phyloP scores from a whole-genome alignment of 2,329 filamentous ascomycete genomes.

The Didymella glomerata region DNA sequence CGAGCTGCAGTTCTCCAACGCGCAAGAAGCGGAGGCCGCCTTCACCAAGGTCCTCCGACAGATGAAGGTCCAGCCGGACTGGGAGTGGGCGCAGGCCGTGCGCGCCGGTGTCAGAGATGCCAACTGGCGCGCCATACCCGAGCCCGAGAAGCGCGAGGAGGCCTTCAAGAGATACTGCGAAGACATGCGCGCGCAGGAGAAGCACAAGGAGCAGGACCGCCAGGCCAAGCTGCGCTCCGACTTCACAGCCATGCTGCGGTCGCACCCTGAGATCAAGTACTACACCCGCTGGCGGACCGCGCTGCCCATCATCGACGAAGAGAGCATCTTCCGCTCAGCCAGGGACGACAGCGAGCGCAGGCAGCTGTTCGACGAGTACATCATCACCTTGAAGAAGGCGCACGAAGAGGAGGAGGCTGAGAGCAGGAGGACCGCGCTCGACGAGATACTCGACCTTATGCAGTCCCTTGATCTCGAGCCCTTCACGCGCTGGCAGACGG shows the following conservation, averaged over 20 bases:
- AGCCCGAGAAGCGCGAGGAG: conserved; percentile 86
- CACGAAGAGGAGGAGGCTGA: conserved; percentile 78
- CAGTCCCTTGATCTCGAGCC: conserved; percentile 84
- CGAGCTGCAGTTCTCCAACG: conserved; percentile 61
- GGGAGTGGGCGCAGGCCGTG: conserved; percentile 91
- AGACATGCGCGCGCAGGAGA: conserved; percentile 89
- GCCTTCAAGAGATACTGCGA: conserved; percentile 96
- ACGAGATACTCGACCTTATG: conserved; percentile 80
- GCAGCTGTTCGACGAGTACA: conserved; percentile 93
- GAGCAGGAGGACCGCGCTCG: conserved; percentile 80
- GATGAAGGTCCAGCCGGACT: conserved; percentile 86
- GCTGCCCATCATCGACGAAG: conserved; percentile 89
- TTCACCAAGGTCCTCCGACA: conserved; percentile 91
- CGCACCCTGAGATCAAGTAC: conserved; percentile 95
- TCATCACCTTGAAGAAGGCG: conserved; percentile 80
- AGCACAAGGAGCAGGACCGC: conserved; percentile 92
- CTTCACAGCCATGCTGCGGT: conserved; percentile 94
- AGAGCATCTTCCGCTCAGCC: conserved; percentile 93
- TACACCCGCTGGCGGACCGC: conserved; percentile 98
- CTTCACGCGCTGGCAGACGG: conserved; percentile 94
- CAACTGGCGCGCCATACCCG: conserved; percentile 91
- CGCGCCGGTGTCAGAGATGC: conserved; percentile 86
- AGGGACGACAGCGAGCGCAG: conserved; percentile 86
- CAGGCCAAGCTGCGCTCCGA: conserved; percentile 90
- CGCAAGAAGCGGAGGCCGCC: conserved; percentile 90